These are phyloP conservation scores for Aspergillus saccharolyticus DNA, from an alignment of 495 filamentous ascomycete genomes.

Conservation along the genomic window DNA sequence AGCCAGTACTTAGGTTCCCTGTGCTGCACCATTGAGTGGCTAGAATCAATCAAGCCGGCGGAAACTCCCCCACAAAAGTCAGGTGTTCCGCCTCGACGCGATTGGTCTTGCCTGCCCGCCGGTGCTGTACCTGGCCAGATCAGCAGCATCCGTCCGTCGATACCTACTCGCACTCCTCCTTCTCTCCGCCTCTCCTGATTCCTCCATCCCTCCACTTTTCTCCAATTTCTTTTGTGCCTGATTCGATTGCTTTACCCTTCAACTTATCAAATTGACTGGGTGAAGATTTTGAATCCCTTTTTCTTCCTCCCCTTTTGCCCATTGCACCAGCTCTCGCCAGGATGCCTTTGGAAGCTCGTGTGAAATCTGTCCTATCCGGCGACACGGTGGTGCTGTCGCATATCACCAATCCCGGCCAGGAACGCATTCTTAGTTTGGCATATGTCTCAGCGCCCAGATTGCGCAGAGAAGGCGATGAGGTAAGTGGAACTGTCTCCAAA, in stretches of 20 bases:
- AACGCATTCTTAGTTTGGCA: conserved; percentile 82
- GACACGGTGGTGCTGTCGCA: conserved; percentile 81
- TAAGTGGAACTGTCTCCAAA: conserved; percentile 26
- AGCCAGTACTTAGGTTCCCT: too few relatives aligned
- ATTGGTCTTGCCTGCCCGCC: conserved; percentile 18
- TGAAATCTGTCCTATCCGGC: conserved; percentile 90
- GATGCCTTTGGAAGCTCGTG: conserved; percentile 63
- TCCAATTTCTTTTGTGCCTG: conserved; percentile 17
- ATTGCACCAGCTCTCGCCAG: conserved; percentile 15
- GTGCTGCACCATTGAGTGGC: not conserved
- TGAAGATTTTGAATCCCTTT: conserved; percentile 4
- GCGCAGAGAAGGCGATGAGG: conserved; percentile 85
- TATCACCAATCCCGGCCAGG: conserved; percentile 66
- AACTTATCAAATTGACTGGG: not conserved
- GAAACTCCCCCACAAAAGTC: conserved; percentile 18
- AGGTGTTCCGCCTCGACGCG: conserved; percentile 16
- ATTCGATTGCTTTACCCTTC: not conserved
- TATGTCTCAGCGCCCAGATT: conserved; percentile 86
- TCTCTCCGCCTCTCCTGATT: conserved; percentile 14
- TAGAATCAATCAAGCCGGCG: not conserved
- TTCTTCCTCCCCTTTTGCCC: conserved; percentile 11
- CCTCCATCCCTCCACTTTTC: conserved; percentile 11
- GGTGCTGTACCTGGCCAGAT: conserved; percentile 6
- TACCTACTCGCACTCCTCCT: conserved; percentile 1
- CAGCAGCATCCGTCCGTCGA: not conserved